Base-by-base conservation (phyloP, 176 grass and related monocot species). In the Oryza longistaminata region DNA sequence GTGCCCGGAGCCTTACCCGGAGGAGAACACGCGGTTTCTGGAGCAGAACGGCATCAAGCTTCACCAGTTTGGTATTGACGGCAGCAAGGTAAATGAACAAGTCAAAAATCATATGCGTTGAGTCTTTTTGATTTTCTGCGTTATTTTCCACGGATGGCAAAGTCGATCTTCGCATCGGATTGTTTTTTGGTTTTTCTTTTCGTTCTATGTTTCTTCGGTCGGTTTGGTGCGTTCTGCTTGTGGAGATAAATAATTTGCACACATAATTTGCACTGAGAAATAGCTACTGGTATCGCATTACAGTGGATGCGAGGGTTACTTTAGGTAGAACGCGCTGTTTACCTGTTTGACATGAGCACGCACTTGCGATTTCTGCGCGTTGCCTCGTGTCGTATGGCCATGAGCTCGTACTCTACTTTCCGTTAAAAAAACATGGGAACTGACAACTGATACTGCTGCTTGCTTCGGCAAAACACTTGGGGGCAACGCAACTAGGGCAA, bases 1-100 rank as follows among this genome's bases (percentile, higher is more conserved):
- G 19, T 97, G 94, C 78, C 94, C 92, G 75, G 94, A 92, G 85
- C 87, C 94, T 43, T 97, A 97, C 82, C 89, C 89, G 34, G 89
- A 92, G 72, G 82, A 77, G 79, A 97, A 87, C 84, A 66, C 88
- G 73, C 79, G 71, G 84, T 94, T 94, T 85, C 75, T 97, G 1
- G 81, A 82, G 71, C 78, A 66, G 29, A 92, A 90, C 86, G 87
- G 85, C 25, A 90, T 97, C 50, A 68, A 88, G 83, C 90, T 97
- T 71, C 90, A 90, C 82, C 92, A 97, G 27, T 92, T 94, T 72
- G 87, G 87, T 6, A 97, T 97, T 55, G 89, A 94, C 72, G 92
- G 89, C 9, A 76, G 76, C 78, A 97, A 97, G 94, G 94, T 97
- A 90, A 68, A n/a, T 19, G 26, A 8, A 61, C 53, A 21, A 48